These are phyloP conservation scores for Penicillium sp. DNA, from an alignment of 2,329 filamentous ascomycete genomes.

Conservation along the genomic window DNA sequence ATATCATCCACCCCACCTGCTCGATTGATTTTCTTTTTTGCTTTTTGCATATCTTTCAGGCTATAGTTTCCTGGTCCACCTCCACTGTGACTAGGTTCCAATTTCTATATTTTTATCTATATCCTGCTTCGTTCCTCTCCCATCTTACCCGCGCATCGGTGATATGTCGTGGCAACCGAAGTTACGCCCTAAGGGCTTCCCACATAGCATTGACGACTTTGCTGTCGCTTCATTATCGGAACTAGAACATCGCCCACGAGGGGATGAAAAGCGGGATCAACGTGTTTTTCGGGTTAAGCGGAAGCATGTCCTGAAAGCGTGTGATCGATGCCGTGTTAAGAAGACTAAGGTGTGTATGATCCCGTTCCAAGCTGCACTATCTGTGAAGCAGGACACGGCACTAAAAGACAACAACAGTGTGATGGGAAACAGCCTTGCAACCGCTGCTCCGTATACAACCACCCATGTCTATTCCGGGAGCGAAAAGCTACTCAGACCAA, in stretches of 20 bases:
- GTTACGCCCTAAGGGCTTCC: slow-evolving; percentile 40
- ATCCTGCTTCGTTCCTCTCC: neutral
- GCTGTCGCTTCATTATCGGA: slow-evolving; percentile 33
- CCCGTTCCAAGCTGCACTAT: no score
- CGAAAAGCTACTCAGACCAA: slow-evolving; percentile 46
- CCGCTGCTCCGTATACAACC: slow-evolving; percentile 45
- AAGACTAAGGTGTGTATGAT: slow-evolving; percentile 43
- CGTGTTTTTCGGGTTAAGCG: slow-evolving; percentile 45
- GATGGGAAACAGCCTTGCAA: slow-evolving; percentile 48
- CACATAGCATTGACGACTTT: slow-evolving; percentile 37
- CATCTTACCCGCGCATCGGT: neutral
- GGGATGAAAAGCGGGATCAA: slow-evolving; percentile 38
- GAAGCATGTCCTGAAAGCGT: slow-evolving; percentile 47
- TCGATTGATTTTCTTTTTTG: slow-evolving; percentile 11
- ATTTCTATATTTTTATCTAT: neutral
- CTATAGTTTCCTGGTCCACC: neutral
- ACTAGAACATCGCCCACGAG: slow-evolving; percentile 29
- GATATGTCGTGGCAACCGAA: slow-evolving; percentile 45
- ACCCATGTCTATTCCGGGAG: slow-evolving; percentile 46
- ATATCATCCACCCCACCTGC: slow-evolving; percentile 23
- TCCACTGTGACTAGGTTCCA: neutral
- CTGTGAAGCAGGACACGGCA: neutral
- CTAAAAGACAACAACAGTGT: slow-evolving; percentile 31
- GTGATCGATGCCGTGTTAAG: slow-evolving; percentile 48
- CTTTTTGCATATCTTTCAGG: neutral